Conservation (phyloP, 2,329 filamentous ascomycete species). For the Alternaria brassicae region DNA sequence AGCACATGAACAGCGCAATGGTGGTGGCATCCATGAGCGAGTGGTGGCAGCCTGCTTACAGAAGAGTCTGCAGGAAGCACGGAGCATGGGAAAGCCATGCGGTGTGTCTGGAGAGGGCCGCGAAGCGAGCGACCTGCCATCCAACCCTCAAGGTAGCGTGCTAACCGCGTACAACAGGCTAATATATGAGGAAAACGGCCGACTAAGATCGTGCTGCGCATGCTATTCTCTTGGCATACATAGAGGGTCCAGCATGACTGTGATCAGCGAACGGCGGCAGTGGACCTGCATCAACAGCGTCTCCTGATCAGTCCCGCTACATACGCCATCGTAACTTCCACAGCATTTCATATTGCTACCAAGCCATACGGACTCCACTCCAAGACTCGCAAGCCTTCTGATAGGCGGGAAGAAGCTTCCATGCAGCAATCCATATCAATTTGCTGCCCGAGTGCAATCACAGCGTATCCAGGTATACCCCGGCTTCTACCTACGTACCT, state of each 20-base stretch:
- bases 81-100: constrained; percentile 26
- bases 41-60: constrained; percentile 32
- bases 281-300: constrained; percentile 44
- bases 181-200: constrained; percentile 29
- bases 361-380: constrained; percentile 28
- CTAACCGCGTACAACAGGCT: constrained; percentile 40
- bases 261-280: constrained; percentile 29
- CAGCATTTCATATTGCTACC: constrained; percentile 37
- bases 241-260: constrained; percentile 24
- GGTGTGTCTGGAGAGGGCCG: constrained; percentile 19
- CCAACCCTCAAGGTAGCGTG: constrained; percentile 20
- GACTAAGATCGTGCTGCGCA: constrained; percentile 21
- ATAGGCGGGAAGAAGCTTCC: constrained; percentile 32
- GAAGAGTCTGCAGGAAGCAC: constrained; percentile 39
- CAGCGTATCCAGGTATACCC: constrained; percentile 23
- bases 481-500: constrained; percentile 24
- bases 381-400: constrained; percentile 19
- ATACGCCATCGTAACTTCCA: constrained; percentile 23
- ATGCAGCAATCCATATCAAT: constrained; percentile 34
- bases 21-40: constrained; percentile 30
- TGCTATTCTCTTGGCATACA: constrained; percentile 23
- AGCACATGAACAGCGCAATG: constrained; percentile 15
- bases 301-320: constrained; percentile 30
- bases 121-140: constrained; percentile 25
- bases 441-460: constrained; percentile 33